Evolutionary conservation across 2,329 filamentous ascomycete species (phyloP).

Genomic region (Monosporascus sp.): DNA sequence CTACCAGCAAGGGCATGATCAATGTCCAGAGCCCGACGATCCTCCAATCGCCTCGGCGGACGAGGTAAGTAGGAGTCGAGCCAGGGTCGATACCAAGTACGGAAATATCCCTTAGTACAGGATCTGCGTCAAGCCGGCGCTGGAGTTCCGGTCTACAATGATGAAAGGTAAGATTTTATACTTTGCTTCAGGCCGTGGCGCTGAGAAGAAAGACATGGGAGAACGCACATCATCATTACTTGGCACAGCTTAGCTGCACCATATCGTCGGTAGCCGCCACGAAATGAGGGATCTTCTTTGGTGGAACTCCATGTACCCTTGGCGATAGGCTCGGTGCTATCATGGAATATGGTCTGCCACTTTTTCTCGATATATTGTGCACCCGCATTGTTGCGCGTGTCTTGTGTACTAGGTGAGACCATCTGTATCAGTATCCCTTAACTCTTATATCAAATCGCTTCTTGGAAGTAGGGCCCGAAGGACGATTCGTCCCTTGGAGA

Average conservation of each 20-base stretch:
- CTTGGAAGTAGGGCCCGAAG: no score
- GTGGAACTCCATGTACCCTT: slow-evolving; percentile 17
- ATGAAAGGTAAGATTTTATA: no score
- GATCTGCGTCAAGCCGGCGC: slow-evolving; percentile 3
- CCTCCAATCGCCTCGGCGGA: slow-evolving; percentile 4
- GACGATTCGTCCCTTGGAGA: background rate
- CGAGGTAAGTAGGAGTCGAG: slow-evolving; percentile 6
- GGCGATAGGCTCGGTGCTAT: slow-evolving; percentile 15
- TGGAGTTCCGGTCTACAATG: slow-evolving; percentile 1
- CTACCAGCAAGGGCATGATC: background rate
- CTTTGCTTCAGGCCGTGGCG: background rate
- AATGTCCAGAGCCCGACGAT: background rate
- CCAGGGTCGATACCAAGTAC: slow-evolving; percentile 8
- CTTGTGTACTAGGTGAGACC: background rate
- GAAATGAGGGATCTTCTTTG: slow-evolving; percentile 16
- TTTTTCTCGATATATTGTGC: slow-evolving; percentile 8
- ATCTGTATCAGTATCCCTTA: background rate
- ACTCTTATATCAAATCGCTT: background rate
- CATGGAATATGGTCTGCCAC: slow-evolving; percentile 12
- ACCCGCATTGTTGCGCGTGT: background rate
- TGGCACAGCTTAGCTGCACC: slow-evolving; percentile 21
- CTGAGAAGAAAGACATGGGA: background rate
- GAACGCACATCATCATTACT: slow-evolving; percentile 23
- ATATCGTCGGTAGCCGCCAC: slow-evolving; percentile 21
- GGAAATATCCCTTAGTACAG: slow-evolving; percentile 4